phyloP scores from a whole-genome alignment of 768 basidiomycete species.

The Austroboletus festivus region DNA sequence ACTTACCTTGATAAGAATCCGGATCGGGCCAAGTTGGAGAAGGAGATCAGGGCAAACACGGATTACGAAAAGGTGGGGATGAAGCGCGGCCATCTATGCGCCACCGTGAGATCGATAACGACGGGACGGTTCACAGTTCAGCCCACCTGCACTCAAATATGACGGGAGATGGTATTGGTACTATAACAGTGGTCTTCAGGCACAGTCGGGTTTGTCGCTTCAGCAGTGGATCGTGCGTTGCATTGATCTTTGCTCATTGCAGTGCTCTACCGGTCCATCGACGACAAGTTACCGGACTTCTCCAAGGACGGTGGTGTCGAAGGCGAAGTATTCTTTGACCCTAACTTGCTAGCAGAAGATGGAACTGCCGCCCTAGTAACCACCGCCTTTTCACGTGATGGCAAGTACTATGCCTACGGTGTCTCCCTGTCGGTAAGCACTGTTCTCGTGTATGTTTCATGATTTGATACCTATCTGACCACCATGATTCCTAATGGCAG shows the following conservation, averaged over 20 bases:
- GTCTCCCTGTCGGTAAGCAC: conserved; percentile 62
- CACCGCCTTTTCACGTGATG: conserved; percentile 60
- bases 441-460: neutral
- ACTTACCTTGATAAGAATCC: conserved; percentile 59
- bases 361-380: conserved; percentile 64
- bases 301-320: conserved; percentile 40
- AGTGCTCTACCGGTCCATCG: conserved; percentile 64
- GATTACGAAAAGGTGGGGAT: conserved; percentile 47
- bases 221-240: neutral
- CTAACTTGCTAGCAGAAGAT: conserved; percentile 69
- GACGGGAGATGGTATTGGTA: conserved; percentile 81
- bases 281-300: conserved; percentile 52
- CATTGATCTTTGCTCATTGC: neutral
- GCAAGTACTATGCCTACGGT: conserved; percentile 75
- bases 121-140: conserved; percentile 45
- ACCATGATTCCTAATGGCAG: conserved; percentile 33
- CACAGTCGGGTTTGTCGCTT: conserved; percentile 46
- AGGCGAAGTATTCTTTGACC: conserved; percentile 79
- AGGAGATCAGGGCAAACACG: conserved; percentile 52
- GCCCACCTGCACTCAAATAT: conserved; percentile 54
- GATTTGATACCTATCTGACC: too few species aligned
- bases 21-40: conserved; percentile 56
- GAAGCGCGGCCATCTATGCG: neutral
- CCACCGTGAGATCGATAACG: conserved; percentile 1
- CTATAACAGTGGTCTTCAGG: conserved; percentile 73